Base-by-base conservation (phyloP, 192 early-diverging fungal species). In the Spinellus fusiger region DNA sequence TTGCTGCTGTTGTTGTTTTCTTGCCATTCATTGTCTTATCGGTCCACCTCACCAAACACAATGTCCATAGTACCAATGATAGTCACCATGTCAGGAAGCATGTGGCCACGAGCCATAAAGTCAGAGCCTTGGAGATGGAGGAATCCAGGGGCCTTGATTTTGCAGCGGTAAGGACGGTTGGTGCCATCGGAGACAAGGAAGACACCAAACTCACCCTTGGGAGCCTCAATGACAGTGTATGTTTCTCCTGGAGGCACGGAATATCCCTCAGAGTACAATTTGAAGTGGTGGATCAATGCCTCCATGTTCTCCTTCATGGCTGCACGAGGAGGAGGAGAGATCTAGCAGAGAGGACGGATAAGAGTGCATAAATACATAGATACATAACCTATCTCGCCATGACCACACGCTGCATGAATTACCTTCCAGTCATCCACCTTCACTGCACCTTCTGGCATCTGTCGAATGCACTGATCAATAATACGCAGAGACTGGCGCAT, bases 291-390 rank as follows among this genome's bases (percentile, higher is more conserved):
- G 63, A 99, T 99, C 52, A 99, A 76, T 5, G 94, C 93, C 75
- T 99, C 96, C 96, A 99, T 99, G 75, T 86, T 89, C 78, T 95
- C 88, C 85, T 99, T 99, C 96, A 99, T 99, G 67, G 80, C 75
- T 18, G 85, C 84, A 59, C 96, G 87, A 25, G 87, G 88, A 48
- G 96, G 96, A 59, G 96, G 95, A 10, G 89, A 75, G 58, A 99
- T 90, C 68, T 66, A 33, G 18, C 16, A 8, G 13, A 46, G 8
- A 53, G 13, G 13, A 44, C 20, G 2, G 33, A 10, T 18, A 65
- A 3, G 15, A 44, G 18, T 44, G 18, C 18, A 44, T 44, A 44
- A n/a, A 44, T 44, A 44, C 10, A 44, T 44, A 5, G 13, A 44
- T 44, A 44, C 13, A 37, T 37, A 9, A 37, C 13, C 13, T 37